These are phyloP conservation scores for Platanthera guangdongensis DNA, from an alignment of 106 monocot species.

Conservation along the genomic window DNA sequence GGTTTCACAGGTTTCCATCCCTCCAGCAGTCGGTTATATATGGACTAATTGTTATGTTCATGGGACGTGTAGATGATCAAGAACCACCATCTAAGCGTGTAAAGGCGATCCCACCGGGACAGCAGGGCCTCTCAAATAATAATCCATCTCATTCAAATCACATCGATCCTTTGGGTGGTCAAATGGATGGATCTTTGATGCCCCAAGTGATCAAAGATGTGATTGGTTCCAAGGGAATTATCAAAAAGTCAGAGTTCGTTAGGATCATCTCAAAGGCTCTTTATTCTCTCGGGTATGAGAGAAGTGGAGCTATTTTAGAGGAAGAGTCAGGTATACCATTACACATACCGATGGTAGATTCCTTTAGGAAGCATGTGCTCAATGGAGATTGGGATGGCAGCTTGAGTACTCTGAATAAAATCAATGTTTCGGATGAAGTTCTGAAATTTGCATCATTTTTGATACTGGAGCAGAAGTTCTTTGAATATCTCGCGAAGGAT, in stretches of 20 bases:
- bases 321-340: conserved; percentile 67
- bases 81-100: conserved; percentile 68
- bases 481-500: conserved; percentile 46
- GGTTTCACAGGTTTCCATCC: background rate
- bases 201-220: conserved; percentile 46
- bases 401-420: conserved; percentile 39
- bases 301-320: conserved; percentile 52
- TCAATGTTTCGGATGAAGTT: conserved; percentile 33
- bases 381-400: conserved; percentile 66
- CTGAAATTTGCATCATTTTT: conserved; percentile 40
- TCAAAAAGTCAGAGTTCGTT: conserved; percentile 67
- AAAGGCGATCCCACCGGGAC: conserved; percentile 33
- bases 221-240: conserved; percentile 48
- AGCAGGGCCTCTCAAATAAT: conserved; percentile 18
- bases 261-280: conserved; percentile 66
- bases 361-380: conserved; percentile 52
- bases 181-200: conserved; percentile 47
- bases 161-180: conserved; percentile 44
- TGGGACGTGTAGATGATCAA: conserved; percentile 61
- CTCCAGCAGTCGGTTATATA: conserved; percentile 18
- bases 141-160: conserved; percentile 18
- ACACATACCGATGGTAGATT: conserved; percentile 33
- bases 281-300: conserved; percentile 68
- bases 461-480: conserved; percentile 65
- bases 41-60: conserved; percentile 69